Evolutionary conservation across 345 rosid species (phyloP).

Genomic region (Noccaea bulbosa): DNA sequence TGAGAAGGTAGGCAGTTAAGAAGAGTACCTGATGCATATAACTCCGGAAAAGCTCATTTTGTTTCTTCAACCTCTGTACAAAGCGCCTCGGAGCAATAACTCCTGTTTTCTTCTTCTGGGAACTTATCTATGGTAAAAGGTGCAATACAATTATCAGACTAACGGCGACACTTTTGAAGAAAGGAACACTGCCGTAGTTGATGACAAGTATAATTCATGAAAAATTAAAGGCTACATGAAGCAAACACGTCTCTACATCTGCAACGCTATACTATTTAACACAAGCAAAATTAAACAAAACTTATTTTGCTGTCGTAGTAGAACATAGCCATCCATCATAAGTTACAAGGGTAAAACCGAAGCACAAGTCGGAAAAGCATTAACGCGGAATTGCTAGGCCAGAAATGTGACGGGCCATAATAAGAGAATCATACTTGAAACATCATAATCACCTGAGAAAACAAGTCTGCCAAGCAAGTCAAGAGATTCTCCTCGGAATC

Average conservation of each 20-base stretch:
- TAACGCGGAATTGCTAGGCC: neutral
- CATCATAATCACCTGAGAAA: slow-evolving; percentile 62
- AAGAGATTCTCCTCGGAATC: slow-evolving; percentile 87
- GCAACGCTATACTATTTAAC: too few species aligned
- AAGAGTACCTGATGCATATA: slow-evolving; percentile 96
- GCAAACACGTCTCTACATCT: too few species aligned
- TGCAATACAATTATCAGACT: too few species aligned
- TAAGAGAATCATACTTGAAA: neutral
- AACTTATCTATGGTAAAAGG: too few species aligned
- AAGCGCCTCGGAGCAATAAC: slow-evolving; percentile 81
- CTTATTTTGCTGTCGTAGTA: neutral
- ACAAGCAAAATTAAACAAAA: neutral
- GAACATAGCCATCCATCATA: neutral
- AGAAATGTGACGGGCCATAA: neutral
- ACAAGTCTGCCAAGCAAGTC: slow-evolving; percentile 87
- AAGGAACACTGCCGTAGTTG: too few species aligned
- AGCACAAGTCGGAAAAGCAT: neutral
- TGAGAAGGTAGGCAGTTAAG: neutral
- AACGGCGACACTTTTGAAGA: too few species aligned
- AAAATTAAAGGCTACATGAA: too few species aligned
- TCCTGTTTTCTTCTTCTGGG: too few species aligned
- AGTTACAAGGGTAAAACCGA: neutral
- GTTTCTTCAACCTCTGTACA: slow-evolving; percentile 95
- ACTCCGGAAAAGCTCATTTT: slow-evolving; percentile 94
- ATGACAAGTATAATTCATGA: too few species aligned